phyloP scores from a whole-genome alignment of 2,329 filamentous ascomycete species.

The Biscogniauxia marginata region DNA sequence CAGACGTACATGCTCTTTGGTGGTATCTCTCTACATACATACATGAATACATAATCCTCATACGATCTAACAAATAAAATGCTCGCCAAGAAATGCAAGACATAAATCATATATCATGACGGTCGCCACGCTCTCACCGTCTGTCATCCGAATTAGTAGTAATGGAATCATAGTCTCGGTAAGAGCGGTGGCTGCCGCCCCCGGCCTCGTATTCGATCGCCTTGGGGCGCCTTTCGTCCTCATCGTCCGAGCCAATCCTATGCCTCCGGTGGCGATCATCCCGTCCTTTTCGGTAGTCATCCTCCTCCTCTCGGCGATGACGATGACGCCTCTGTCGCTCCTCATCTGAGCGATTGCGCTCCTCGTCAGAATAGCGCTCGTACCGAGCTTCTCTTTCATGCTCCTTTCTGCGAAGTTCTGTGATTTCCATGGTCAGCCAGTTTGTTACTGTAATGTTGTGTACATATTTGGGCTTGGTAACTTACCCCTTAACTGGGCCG shows the following conservation, averaged over 20 bases:
- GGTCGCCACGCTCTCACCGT: constrained; percentile 11
- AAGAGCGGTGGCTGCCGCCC: constrained; percentile 14
- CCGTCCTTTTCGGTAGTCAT: constrained; percentile 28
- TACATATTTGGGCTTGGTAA: constrained; percentile 9
- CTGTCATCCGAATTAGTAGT: constrained; percentile 15
- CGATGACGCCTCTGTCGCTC: constrained; percentile 29
- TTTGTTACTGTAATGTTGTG: constrained; percentile 25
- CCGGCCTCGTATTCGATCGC: constrained; percentile 27
- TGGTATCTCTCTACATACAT: constrained; percentile 7
- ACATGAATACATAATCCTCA: neutral
- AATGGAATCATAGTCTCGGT: constrained; percentile 24
- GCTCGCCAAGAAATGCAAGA: neutral
- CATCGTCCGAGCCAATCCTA: constrained; percentile 19
- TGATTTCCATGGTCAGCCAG: constrained; percentile 22
- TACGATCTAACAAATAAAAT: neutral
- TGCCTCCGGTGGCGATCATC: constrained; percentile 28
- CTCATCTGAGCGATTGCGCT: constrained; percentile 32
- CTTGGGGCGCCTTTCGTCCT: constrained; percentile 23
- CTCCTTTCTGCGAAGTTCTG: constrained; percentile 43
- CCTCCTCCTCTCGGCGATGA: constrained; percentile 31
- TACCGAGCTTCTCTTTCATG: constrained; percentile 32
- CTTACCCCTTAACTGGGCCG: constrained; percentile 76
- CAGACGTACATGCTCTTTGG: constrained; percentile 7
- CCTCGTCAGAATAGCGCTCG: constrained; percentile 24
- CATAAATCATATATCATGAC: constrained; percentile 3